Evolutionary conservation across 768 basidiomycete species (phyloP).

Genomic region (Phylloporus sp.): DNA sequence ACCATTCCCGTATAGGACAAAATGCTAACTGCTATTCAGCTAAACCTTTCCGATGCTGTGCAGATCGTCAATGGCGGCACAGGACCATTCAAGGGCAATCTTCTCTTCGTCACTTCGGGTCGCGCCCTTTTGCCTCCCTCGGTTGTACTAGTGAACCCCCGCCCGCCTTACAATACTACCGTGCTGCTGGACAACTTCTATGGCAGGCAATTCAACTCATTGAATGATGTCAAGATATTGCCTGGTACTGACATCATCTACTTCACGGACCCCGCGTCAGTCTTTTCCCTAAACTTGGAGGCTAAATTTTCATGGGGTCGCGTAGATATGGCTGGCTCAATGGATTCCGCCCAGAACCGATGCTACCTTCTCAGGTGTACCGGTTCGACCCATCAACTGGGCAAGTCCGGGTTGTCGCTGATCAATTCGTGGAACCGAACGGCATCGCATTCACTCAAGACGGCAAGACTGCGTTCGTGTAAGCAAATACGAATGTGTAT

Average conservation of each 20-base stretch:
- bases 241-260: slow-evolving; percentile 62
- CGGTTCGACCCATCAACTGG: slow-evolving; percentile 51
- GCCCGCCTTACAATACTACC: slow-evolving; percentile 60
- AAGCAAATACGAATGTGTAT: slow-evolving; percentile 11
- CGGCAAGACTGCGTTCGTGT: slow-evolving; percentile 65
- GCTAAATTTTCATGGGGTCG: neutral
- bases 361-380: slow-evolving; percentile 44
- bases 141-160: slow-evolving; percentile 61
- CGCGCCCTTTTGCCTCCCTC: slow-evolving; percentile 60
- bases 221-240: slow-evolving; percentile 76
- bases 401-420: slow-evolving; percentile 66
- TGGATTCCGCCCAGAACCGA: slow-evolving; percentile 61
- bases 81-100: slow-evolving; percentile 53
- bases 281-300: slow-evolving; percentile 4
- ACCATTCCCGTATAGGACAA: neutral
- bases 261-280: slow-evolving; percentile 71
- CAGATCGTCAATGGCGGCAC: slow-evolving; percentile 74
- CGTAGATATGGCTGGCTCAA: slow-evolving; percentile 61
- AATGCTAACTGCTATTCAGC: slow-evolving; percentile 33
- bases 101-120: slow-evolving; percentile 64
- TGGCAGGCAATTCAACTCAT: slow-evolving; percentile 76
- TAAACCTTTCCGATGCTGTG: slow-evolving; percentile 52
- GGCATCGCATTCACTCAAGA: slow-evolving; percentile 71
- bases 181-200: slow-evolving; percentile 75
- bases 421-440: slow-evolving; percentile 70